Percentiles rank a stretch among this genome's conserved stretches.
phyloP scores from a whole-genome alignment of 805 yeast genomes.

The Kuraishia capsulata region DNA sequence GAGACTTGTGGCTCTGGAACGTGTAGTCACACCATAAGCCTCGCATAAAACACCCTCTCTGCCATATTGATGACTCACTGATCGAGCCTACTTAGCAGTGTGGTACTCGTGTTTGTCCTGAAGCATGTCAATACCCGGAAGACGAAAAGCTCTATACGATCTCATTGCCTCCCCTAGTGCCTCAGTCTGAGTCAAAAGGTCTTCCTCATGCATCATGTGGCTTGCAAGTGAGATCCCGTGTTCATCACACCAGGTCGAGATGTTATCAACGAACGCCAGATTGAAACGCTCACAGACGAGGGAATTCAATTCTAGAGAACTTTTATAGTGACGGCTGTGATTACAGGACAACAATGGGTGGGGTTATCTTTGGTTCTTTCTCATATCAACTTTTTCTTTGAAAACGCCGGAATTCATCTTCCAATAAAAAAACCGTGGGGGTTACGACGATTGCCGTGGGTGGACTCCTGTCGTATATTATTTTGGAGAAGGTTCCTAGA shows the following conservation, averaged over 20 bases:
- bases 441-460: neutral
- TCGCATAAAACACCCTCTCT: conserved; percentile 7
- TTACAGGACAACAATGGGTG: neutral
- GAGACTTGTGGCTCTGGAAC: too few relatives aligned
- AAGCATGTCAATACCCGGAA: conserved; percentile 8
- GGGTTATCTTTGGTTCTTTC: neutral
- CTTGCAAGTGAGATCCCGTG: conserved; percentile 4
- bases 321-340: neutral
- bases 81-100: conserved; percentile 7
- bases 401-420: neutral
- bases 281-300: conserved; percentile 5
- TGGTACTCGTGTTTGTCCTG: conserved; percentile 8
- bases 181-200: conserved; percentile 6
- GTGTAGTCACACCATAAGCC: conserved; percentile 7
- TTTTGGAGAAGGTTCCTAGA: neutral
- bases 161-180: conserved; percentile 8
- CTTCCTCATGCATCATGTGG: conserved; percentile 8
- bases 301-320: neutral
- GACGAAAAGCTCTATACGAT: conserved; percentile 5
- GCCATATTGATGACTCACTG: conserved; percentile 7
- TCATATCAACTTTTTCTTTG: neutral
- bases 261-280: conserved; percentile 5
- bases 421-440: neutral
- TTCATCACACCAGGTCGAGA: conserved; percentile 4
- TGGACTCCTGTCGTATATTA: neutral